Base-by-base conservation (phyloP, 306 rosid species). In the Lupinus albus region DNA sequence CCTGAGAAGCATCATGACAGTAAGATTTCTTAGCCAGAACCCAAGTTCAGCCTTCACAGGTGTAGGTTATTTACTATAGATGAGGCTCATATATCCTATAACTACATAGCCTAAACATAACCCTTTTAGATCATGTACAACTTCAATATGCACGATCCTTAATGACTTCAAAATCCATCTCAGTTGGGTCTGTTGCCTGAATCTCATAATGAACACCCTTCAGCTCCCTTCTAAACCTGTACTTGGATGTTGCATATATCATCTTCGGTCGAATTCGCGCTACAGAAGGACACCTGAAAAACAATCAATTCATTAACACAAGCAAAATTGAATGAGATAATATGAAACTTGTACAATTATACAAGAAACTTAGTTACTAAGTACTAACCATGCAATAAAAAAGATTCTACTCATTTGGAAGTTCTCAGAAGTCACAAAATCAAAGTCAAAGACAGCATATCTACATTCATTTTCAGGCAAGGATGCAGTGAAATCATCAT, bases 181-280 rank as follows among this genome's bases (percentile, higher is more conserved):
- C 96, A 0, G 86, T 81, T 17, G 85, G 85, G 80, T 86, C 96
- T 32, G 96, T 88, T 59, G 96, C 93, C 83, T 91, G 93, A 55
- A 91, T 91, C 83, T 86, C 97, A 65, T 88, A 91, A 76, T 88
- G 96, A 76, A 86, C 74, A 20, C 96, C 97, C 36, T 88, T 84
- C 67, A 85, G 80, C 78, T 86, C 88, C 77, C 94, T 82, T 70
- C 89, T 82, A 79, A 91, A 85, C 82, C 87, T 85, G 81, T 85
- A 85, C 72, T 86, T 91, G 41, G 96, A 84, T 53, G 96, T 86
- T 67, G 96, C 93, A 56, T 91, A 86, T 8, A 91, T 85, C 95
- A 91, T 86, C 82, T 91, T 91, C 1, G 97, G 83, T 7, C 95
- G 89, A 17, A 91, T 85, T 41, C 91, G 83, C 42, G 93, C 78